Percentiles rank a stretch among this genome's conserved stretches.
phyloP scores from a whole-genome alignment of 228 moss, liverwort and hornwort species.

The Sphagnum magellanicum region DNA sequence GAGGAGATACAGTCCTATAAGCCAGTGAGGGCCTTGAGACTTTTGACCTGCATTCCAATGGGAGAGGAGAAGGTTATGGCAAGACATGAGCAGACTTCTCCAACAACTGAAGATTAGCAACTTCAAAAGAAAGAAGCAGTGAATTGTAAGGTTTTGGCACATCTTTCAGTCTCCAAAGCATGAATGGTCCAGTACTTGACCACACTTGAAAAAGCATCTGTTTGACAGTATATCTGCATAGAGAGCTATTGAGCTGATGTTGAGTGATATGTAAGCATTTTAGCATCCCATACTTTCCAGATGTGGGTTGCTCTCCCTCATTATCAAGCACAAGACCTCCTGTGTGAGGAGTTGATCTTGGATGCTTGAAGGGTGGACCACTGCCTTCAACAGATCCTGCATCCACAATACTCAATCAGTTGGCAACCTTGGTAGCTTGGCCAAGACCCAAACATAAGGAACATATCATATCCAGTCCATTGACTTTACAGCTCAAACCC shows the following conservation, averaged over 20 bases:
- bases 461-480: background rate
- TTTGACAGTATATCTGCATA: background rate
- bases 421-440: background rate
- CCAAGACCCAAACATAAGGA: background rate
- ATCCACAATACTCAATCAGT: background rate
- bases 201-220: background rate
- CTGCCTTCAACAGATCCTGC: slow-evolving; percentile 40
- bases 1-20: slow-evolving; percentile 20
- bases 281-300: slow-evolving; percentile 28
- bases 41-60: slow-evolving; percentile 19
- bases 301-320: slow-evolving; percentile 50
- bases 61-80: background rate
- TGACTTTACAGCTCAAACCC: background rate
- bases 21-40: slow-evolving; percentile 20
- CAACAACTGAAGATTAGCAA: background rate
- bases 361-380: slow-evolving; percentile 46
- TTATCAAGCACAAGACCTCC: slow-evolving; percentile 37
- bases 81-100: no score
- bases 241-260: no score
- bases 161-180: background rate
- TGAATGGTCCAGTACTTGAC: background rate
- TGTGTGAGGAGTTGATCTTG: slow-evolving; percentile 38
- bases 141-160: background rate
- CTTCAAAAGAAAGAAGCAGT: background rate
- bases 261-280: no score